Evolutionary conservation across 257 asterid genomes (phyloP), one percentile per base, ranked within the genome.

Genomic region (Solanum phureja): DNA sequence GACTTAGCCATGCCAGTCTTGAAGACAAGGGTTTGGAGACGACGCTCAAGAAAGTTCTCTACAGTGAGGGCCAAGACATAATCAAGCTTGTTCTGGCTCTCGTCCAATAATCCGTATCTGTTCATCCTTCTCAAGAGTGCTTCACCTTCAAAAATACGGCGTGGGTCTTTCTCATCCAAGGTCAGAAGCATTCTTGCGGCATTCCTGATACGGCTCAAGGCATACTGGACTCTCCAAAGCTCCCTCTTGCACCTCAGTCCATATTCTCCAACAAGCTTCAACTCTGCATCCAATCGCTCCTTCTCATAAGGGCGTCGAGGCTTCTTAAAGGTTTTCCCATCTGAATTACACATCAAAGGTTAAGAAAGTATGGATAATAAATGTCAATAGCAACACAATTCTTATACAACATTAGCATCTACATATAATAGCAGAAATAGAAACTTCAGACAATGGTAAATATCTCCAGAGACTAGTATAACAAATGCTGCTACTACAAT

Each of bases 51-150:
- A 91, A 92, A 92, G 84, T 93, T 93, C 89, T 93, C 96, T 7
- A 93, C 94, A 72, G 96, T 93, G 75, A 93, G 93, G 60, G 96
- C 93, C 91, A 92, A 90, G 88, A 93, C 94, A 58, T 93, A 92
- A 92, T 93, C 95, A 9, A 93, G 96, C 93, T 93, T 93, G 94
- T 91, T 92, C 90, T 92, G 94, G 91, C 91, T 91, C 92, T 93
- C 96, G 19, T 92, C 95, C 21, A 93, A 91, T 58, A 93, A 91
- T 1, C 88, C 96, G 58, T 91, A 88, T 89, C 88, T 90, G 91
- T 92, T 92, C 96, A 93, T 93, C 89, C 96, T 92, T 93, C 96
- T 92, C 73, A 93, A 64, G 62, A 93, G 95, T 85, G 96, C 95
- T 87, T 93, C 96, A 87, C 96, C 96, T 87, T 93, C 94, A 44